These are phyloP conservation scores for Trichocladium antarcticum DNA, from an alignment of 495 filamentous ascomycete genomes.

Conservation along the genomic window DNA sequence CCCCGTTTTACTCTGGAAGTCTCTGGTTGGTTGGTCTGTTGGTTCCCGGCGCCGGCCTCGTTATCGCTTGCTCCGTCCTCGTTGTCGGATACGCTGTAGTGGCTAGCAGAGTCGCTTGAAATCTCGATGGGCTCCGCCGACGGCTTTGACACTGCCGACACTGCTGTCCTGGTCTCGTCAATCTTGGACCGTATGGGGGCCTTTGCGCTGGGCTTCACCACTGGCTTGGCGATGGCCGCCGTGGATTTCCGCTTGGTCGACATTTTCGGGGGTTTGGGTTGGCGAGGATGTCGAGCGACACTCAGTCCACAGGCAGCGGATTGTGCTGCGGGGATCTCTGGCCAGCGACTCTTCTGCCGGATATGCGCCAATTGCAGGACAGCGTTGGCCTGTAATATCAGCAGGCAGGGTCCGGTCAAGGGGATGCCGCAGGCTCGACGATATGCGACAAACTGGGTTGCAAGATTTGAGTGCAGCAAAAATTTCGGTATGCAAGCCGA, in stretches of 20 bases:
- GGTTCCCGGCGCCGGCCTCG: slow-evolving; percentile 5
- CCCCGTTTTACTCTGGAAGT: slow-evolving; percentile 3
- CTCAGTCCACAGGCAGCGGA: too few relatives aligned
- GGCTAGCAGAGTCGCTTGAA: slow-evolving; percentile 43
- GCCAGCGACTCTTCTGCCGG: neutral
- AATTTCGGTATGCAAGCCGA: slow-evolving; percentile 13
- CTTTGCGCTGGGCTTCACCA: slow-evolving; percentile 48
- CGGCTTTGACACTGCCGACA: slow-evolving; percentile 33
- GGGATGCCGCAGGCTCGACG: slow-evolving; percentile 1
- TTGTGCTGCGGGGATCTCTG: too few relatives aligned
- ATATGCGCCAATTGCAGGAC: neutral
- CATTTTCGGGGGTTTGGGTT: slow-evolving; percentile 24
- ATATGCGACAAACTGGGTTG: neutral
- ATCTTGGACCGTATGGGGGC: slow-evolving; percentile 50
- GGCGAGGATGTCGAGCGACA: too few relatives aligned
- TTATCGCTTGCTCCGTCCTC: slow-evolving; percentile 22
- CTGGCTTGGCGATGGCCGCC: slow-evolving; percentile 37
- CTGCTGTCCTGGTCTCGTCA: slow-evolving; percentile 62
- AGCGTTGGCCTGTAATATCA: neutral
- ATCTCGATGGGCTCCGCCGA: slow-evolving; percentile 38
- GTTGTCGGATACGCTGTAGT: slow-evolving; percentile 30
- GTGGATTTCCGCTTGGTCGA: slow-evolving; percentile 44
- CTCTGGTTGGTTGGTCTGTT: neutral
- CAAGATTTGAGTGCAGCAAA: slow-evolving; percentile 12
- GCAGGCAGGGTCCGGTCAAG: neutral